Percentiles rank a stretch among this genome's conserved stretches.
Evolutionary conservation across 352 stramenopile genomes (phyloP).

Genomic region (Thalassiosira livingstoniorum): DNA sequence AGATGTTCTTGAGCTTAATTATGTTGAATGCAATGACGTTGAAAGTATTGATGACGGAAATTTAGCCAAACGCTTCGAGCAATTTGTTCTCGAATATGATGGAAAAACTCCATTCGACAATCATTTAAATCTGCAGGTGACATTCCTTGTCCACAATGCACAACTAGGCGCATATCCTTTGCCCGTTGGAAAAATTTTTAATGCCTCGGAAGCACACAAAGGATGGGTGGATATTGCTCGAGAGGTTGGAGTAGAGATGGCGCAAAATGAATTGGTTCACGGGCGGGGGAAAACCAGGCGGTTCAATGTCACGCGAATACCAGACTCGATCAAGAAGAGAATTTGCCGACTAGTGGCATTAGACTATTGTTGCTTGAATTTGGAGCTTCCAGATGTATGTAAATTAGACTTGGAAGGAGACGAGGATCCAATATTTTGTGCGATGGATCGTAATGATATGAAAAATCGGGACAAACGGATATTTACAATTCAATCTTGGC

Average conservation of each 20-base stretch:
- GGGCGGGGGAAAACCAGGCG: background rate
- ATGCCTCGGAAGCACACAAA: conserved; percentile 6
- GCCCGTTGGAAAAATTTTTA: conserved; percentile 11
- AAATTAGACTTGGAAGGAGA: background rate
- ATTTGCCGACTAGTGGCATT: conserved; percentile 11
- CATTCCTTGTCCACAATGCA: background rate
- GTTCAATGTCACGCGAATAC: conserved; percentile 10
- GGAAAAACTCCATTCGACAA: conserved; percentile 56
- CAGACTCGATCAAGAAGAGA: conserved; percentile 9
- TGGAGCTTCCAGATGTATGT: conserved; percentile 20
- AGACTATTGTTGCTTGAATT: conserved; percentile 38
- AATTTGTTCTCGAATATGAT: conserved; percentile 58
- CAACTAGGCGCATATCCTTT: conserved; percentile 9
- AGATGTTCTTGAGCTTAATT: conserved; percentile 9
- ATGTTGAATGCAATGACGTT: conserved; percentile 35
- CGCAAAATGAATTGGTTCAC: background rate
- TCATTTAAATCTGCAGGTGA: conserved; percentile 37
- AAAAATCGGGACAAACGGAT: too few species aligned
- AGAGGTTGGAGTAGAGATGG: background rate
- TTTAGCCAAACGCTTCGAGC: conserved; percentile 46
- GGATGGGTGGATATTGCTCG: conserved; percentile 11
- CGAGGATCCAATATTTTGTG: conserved; percentile 2
- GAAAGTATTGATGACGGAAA: conserved; percentile 54
- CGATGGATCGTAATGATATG: conserved; percentile 12
- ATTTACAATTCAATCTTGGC: too few species aligned